Conservation (phyloP, 306 rosid genomes). For the Cicer chorassanicum region DNA sequence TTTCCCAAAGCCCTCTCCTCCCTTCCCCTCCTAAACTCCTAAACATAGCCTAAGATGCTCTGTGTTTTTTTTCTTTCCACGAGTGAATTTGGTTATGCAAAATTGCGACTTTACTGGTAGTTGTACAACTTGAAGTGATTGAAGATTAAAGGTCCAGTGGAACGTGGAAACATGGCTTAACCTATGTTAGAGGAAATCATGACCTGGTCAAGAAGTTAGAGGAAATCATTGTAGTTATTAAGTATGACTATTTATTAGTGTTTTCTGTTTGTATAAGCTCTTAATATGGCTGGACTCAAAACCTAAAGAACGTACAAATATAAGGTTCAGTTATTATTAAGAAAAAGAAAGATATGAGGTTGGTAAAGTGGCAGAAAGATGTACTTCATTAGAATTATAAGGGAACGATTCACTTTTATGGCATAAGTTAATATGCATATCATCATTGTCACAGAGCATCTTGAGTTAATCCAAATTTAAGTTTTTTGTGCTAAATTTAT, state of each 20-base stretch:
- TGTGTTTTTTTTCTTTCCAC: background rate
- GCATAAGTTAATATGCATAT: slow-evolving; percentile 13
- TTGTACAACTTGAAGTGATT: slow-evolving; percentile 5
- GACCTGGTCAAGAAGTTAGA: background rate
- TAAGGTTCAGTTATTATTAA: background rate
- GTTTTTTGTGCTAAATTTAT: background rate
- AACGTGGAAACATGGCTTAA: slow-evolving; percentile 13
- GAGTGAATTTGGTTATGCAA: slow-evolving; percentile 5
- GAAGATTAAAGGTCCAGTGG: slow-evolving; percentile 14
- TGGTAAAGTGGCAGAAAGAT: background rate
- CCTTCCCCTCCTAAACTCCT: too few relatives aligned
- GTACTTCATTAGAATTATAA: slow-evolving; percentile 22
- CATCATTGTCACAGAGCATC: background rate
- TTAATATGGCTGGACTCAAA: slow-evolving; percentile 8
- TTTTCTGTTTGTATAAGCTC: slow-evolving; percentile 15
- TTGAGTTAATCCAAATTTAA: background rate
- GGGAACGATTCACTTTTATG: slow-evolving; percentile 17
- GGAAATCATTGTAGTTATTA: background rate
- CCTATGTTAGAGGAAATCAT: background rate
- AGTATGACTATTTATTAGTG: background rate
- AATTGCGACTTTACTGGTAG: slow-evolving; percentile 6
- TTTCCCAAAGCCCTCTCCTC: too few relatives aligned
- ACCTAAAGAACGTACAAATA: background rate
- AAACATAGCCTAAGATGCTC: too few relatives aligned
- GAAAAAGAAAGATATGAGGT: background rate